Evolutionary conservation across 78 protist genomes (phyloP), one percentile per base, ranked within the genome.

Genomic region (Speleostelium caveatum): DNA sequence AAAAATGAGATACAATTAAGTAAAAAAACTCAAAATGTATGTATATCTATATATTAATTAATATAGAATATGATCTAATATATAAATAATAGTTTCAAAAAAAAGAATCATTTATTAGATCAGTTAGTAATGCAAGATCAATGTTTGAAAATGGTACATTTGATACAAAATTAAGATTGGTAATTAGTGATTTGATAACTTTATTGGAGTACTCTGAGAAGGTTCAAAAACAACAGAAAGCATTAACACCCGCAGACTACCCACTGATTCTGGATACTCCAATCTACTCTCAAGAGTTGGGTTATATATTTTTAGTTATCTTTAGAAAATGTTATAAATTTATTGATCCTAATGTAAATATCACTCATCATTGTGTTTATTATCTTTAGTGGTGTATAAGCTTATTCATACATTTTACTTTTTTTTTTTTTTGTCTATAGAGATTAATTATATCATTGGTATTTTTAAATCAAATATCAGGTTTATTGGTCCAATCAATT

Each of bases 391-490:
- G 4, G 6, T n/a, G 51, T 32, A 30, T 26, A 39, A 22, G 8
- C n/a, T n/a, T 26, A 38, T 49, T 30, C 16, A 38, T 51, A 42
- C 0, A 19, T n/a, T n/a, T n/a, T n/a, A n/a, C n/a, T n/a, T n/a
- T n/a, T n/a, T n/a, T 19, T 45, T 32, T 1, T 51, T 28, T 51
- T 12, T 19, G 26, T 51, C 12, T 35, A 30, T 39, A 80, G 89
- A 68, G 41, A 53, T 51, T 80, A 39, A 17, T 68, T 17, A 3
- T 65, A 68, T 65, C 89, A 30, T 35, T 68, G 62, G 24, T 80
- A 58, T 80, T 35, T 30, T 58, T 80, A 32, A 65, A 65, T 53
- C 89, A 80, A 80, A 21, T n/a, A n/a, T n/a, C 69, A 26, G 56
- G 55, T 6, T 30, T 56, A 2, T 41, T 80, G 35, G 28, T 80